Conservation (phyloP, 495 filamentous ascomycete species). For the Annulohypoxylon maeteangense region DNA sequence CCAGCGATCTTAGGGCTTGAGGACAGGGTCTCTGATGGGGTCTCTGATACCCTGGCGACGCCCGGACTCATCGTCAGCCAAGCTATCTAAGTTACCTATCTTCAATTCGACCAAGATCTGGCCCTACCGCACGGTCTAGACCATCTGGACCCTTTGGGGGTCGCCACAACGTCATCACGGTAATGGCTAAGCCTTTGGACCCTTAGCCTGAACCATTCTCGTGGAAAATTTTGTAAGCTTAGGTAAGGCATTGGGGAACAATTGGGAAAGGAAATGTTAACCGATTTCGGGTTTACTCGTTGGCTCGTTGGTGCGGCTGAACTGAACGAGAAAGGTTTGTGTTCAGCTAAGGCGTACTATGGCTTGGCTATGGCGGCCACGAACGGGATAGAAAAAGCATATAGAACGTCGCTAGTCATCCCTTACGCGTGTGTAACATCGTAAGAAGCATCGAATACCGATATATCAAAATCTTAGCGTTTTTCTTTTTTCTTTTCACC, state of each 20-base stretch:
- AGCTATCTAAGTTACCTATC: constrained; percentile 23
- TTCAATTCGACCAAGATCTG: constrained; percentile 14
- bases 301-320: constrained; percentile 24
- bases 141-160: constrained; percentile 11
- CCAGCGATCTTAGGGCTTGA: constrained; percentile 4
- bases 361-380: background rate
- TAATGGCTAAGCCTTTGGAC: constrained; percentile 22
- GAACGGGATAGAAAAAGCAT: background rate
- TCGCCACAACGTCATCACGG: constrained; percentile 30
- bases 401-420: background rate
- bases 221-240: constrained; percentile 12
- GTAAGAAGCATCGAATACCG: background rate
- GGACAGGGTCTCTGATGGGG: too few relatives aligned
- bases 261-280: constrained; percentile 12
- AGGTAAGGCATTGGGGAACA: constrained; percentile 6
- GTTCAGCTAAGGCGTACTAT: constrained; percentile 17
- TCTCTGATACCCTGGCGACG: constrained; percentile 16
- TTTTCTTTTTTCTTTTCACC: too few relatives aligned
- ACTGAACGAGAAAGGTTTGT: background rate
- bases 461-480: background rate
- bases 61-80: constrained; percentile 35
- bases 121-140: constrained; percentile 38
- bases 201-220: constrained; percentile 13
- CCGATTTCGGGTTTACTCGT: background rate
- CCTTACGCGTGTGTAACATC: constrained; percentile 1